These are phyloP conservation scores for Cordyceps cateniannulata DNA, from an alignment of 2,329 filamentous ascomycete species.

Conservation along the genomic window DNA sequence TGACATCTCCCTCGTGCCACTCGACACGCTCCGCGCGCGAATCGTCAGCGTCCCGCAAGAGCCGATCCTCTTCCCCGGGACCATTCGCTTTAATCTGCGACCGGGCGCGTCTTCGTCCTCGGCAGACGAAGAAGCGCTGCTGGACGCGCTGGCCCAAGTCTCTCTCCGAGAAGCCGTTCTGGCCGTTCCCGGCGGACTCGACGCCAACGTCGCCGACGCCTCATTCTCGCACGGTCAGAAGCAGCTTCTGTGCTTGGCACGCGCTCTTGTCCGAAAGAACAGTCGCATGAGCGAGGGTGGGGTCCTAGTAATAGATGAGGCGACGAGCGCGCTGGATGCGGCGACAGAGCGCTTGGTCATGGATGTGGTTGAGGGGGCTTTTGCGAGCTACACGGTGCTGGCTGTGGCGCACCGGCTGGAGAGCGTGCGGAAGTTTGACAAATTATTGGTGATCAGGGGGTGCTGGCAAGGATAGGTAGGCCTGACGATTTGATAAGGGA, in stretches of 20 bases:
- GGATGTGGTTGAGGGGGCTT: not conserved
- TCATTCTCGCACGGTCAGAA: too few relatives aligned
- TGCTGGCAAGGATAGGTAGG: not conserved
- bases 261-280: too few relatives aligned
- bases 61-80: slow-evolving; percentile 5
- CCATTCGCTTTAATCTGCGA: slow-evolving; percentile 3
- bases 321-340: slow-evolving; percentile 9
- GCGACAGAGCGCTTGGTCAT: slow-evolving; percentile 8
- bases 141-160: too few relatives aligned
- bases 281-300: not conserved
- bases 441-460: not conserved
- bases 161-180: too few relatives aligned
- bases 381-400: slow-evolving; percentile 5
- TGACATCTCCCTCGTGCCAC: slow-evolving; percentile 8
- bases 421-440: slow-evolving; percentile 4
- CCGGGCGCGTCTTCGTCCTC: too few relatives aligned
- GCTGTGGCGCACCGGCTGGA: slow-evolving; percentile 5
- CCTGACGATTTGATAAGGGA: not conserved
- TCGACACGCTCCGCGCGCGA: slow-evolving; percentile 12
- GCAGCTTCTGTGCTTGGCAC: too few relatives aligned
- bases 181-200: too few relatives aligned
- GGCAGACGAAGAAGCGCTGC: too few relatives aligned
- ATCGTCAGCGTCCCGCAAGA: slow-evolving; percentile 15
- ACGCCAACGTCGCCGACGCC: too few relatives aligned
- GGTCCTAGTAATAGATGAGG: slow-evolving; percentile 9